Base-by-base conservation (phyloP, 1,139 yeast species). In the Nadsonia starkeyi-henricii region DNA sequence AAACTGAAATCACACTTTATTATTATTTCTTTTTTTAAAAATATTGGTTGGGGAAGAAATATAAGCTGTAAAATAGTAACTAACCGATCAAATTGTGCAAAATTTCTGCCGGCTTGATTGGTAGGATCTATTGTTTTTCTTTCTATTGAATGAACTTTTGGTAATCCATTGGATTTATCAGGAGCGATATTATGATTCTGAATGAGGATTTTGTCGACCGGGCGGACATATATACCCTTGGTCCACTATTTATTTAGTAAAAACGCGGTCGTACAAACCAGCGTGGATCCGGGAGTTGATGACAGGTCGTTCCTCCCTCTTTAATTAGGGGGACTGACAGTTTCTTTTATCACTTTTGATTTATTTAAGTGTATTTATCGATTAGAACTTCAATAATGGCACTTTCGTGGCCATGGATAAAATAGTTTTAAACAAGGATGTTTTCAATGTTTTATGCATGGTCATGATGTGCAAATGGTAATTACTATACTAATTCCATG, bases 141-240 rank as follows among this genome's bases (percentile, higher is more conserved):
- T 42, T 26, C 20, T 18, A 46, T 47, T 48, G 46, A 45, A 48
- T 45, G 21, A 37, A 17, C 28, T 21, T 45, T 20, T 28, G 3
- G 18, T 19, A 23, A 9, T 28, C 23, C 13, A 17, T 9, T n/a
- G 33, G 19, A 9, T 43, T 2, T 26, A 12, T 19, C 20, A n/a
- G 45, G 30, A 15, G 18, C 39, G 12, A 17, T 23, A 23, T 45
- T n/a, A 21, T 41, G 23, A 37, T n/a, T 42, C 47, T 47, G 46
- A 41, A 45, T 50, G 52, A 50, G 41, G 52, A 50, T 50, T 48
- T 43, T 45, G 52, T 48, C 52, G 52, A 50, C 52, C 52, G 52
- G 52, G 52, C 52, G 52, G 52, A 50, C 52, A 50, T 48, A 50
- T 44, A 47, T 47, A 39, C 48, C 44, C 28, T 41, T 41, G 42